phyloP scores from a whole-genome alignment of 2,329 filamentous ascomycete species.

The Rhynchosporium agropyri region DNA sequence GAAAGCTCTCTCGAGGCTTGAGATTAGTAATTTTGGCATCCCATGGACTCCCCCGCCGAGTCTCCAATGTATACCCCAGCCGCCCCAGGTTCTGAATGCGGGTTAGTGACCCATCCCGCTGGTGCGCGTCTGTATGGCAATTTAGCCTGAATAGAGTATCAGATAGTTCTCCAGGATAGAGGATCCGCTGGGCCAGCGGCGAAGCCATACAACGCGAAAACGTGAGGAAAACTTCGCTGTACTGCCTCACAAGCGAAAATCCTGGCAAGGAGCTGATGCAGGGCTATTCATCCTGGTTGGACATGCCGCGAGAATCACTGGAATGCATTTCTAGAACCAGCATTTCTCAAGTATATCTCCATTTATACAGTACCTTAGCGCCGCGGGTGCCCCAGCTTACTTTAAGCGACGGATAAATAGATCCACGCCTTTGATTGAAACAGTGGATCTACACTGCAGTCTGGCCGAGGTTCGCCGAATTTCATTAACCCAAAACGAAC shows the following conservation, averaged over 20 bases:
- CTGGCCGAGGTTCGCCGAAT: constrained; percentile 11
- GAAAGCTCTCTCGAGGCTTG: background rate
- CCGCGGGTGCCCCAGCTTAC: background rate
- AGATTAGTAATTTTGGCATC: background rate
- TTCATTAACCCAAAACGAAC: constrained; percentile 13
- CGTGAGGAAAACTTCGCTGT: background rate
- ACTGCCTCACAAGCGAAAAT: too few relatives aligned
- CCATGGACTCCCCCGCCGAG: constrained; percentile 3
- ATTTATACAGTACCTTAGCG: constrained; percentile 7
- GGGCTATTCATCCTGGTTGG: too few relatives aligned
- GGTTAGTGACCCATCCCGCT: constrained; percentile 2
- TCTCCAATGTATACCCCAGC: constrained; percentile 8
- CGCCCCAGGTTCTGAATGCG: constrained; percentile 10
- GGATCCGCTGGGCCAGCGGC: constrained; percentile 10
- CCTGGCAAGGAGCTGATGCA: too few relatives aligned
- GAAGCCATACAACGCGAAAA: constrained; percentile 1
- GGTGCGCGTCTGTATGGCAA: background rate
- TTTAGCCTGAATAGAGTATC: constrained; percentile 21
- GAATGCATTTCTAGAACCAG: background rate
- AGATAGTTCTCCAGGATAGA: constrained; percentile 8
- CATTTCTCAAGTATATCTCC: background rate
- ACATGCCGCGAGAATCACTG: too few relatives aligned
- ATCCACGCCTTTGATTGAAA: constrained; percentile 14
- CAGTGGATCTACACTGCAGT: constrained; percentile 8
- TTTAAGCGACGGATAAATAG: constrained; percentile 11